Percentiles rank a stretch among this genome's conserved stretches.
Conservation (phyloP, 192 early-diverging fungal species). For the Coemansia sp. region DNA sequence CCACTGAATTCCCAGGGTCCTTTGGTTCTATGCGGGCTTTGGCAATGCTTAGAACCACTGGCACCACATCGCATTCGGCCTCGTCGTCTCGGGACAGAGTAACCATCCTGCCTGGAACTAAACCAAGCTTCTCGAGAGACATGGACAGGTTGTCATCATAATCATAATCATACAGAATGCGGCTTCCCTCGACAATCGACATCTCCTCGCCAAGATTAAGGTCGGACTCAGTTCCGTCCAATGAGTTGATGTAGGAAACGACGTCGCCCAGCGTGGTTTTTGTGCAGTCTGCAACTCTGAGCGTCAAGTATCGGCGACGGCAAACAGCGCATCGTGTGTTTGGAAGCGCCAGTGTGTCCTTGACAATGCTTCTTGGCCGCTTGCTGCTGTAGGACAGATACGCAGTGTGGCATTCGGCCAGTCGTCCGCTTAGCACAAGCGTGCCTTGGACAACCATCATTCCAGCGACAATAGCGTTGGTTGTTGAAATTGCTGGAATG, state of each 20-base stretch:
- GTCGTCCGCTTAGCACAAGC: constrained; percentile 58
- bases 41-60: constrained; percentile 40
- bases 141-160: constrained; percentile 76
- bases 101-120: constrained; percentile 51
- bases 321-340: constrained; percentile 81
- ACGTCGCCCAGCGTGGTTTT: constrained; percentile 70
- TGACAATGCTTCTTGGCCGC: constrained; percentile 61
- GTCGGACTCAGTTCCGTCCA: constrained; percentile 40
- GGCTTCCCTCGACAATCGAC: constrained; percentile 66
- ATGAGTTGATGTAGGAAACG: constrained; percentile 52
- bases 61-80: constrained; percentile 13
- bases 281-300: constrained; percentile 60
- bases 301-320: constrained; percentile 59
- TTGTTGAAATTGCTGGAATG: constrained; percentile 97
- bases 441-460: constrained; percentile 89
- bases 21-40: not conserved
- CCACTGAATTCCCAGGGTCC: not conserved
- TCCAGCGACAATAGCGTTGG: constrained; percentile 95
- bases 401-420: constrained; percentile 48
- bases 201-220: constrained; percentile 72
- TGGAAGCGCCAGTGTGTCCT: constrained; percentile 65
- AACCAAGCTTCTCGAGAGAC: constrained; percentile 60
- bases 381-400: constrained; percentile 64
- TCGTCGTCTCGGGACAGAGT: constrained; percentile 39
- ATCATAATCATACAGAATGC: constrained; percentile 86